These are phyloP conservation scores for Waltiozyma sp. DNA, from an alignment of 1,139 yeast genomes.

Conservation along the genomic window DNA sequence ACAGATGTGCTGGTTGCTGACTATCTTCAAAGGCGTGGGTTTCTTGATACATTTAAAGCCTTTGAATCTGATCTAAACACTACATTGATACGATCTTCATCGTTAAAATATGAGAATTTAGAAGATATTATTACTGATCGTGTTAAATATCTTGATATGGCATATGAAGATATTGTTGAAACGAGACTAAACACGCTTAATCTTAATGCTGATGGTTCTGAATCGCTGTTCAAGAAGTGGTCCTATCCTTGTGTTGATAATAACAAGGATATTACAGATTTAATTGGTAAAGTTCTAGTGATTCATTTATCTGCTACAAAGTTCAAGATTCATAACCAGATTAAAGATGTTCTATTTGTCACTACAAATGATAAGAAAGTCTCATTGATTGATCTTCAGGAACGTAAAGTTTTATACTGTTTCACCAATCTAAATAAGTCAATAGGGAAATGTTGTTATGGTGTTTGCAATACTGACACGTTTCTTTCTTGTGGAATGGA, in stretches of 20 bases:
- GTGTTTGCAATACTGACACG: conserved; percentile 5
- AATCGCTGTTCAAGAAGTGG: conserved; percentile 5
- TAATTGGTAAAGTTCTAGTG: conserved; percentile 5
- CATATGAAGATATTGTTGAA: not conserved
- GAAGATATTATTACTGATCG: conserved; percentile 44
- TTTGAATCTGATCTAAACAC: conserved; percentile 39
- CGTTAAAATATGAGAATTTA: conserved; percentile 31
- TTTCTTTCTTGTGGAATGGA: conserved; percentile 23
- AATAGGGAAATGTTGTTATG: conserved; percentile 13
- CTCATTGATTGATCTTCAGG: conserved; percentile 6
- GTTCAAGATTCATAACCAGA: conserved; percentile 1
- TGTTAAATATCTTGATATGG: conserved; percentile 21
- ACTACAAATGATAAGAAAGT: conserved; percentile 10
- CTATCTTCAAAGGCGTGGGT: conserved; percentile 38
- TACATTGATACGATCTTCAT: conserved; percentile 19
- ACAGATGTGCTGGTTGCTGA: conserved; percentile 39
- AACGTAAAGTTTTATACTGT: conserved; percentile 1
- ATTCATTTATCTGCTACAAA: conserved; percentile 11
- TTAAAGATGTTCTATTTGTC: conserved; percentile 6
- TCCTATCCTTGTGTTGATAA: not conserved
- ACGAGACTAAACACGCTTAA: conserved; percentile 1
- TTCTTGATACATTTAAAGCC: conserved; percentile 31
- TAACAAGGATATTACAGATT: not conserved
- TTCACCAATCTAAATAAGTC: conserved; percentile 6
- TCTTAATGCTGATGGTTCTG: not conserved